A percentile compares a stretch with the other conserved stretches of the same genome.
Evolutionary conservation across 2,329 filamentous ascomycete species (phyloP).

Genomic region (Tolypocladium cylindrosporum): DNA sequence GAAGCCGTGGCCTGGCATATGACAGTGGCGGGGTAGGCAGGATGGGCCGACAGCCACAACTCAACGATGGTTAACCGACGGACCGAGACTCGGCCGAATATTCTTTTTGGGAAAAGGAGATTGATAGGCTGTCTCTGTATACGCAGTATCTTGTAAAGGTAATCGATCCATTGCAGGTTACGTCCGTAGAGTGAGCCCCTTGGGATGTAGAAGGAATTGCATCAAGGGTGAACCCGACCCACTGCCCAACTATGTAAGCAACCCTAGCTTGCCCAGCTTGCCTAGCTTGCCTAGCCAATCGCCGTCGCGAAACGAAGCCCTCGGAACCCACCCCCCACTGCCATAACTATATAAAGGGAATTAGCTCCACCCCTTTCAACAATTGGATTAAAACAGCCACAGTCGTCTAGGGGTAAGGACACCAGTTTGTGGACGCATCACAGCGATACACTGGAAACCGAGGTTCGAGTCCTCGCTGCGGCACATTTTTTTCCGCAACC

Average conservation of each 20-base stretch:
- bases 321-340: background rate
- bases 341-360: background rate
- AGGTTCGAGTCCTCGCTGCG: slow-evolving; percentile 19
- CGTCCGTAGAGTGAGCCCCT: background rate
- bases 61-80: background rate
- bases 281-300: too few relatives aligned
- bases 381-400: background rate
- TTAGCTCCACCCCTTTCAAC: background rate
- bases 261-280: too few relatives aligned
- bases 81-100: background rate
- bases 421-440: slow-evolving; percentile 16
- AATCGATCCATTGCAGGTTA: background rate
- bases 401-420: slow-evolving; percentile 19
- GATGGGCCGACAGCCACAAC: background rate
- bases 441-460: slow-evolving; percentile 15
- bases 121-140: background rate
- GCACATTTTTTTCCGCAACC: slow-evolving; percentile 5
- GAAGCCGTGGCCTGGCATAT: background rate
- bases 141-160: background rate
- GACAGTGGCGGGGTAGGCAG: background rate
- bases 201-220: background rate
- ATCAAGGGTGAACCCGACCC: background rate
- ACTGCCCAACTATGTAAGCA: background rate
- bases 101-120: background rate
- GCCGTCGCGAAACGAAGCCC: background rate